Evolutionary conservation across 352 stramenopile genomes (phyloP).

Genomic region (Globisporangium yorkense): DNA sequence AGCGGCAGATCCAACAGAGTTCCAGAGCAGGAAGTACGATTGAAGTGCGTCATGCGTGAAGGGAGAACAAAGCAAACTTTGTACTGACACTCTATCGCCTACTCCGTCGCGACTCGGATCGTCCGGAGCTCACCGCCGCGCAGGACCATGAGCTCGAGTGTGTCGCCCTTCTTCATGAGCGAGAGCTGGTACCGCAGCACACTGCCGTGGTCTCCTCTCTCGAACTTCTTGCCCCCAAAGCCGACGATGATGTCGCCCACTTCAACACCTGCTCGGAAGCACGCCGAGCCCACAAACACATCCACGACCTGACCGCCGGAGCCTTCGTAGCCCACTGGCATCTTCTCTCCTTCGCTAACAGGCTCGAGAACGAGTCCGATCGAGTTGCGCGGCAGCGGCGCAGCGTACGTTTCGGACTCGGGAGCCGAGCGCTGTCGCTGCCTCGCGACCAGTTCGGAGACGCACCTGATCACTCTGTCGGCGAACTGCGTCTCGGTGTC

Average conservation of each 20-base stretch:
- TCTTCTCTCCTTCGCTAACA: slow-evolving; percentile 22
- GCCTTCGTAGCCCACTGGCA: slow-evolving; percentile 30
- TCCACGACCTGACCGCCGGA: slow-evolving; percentile 40
- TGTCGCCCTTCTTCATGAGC: slow-evolving; percentile 47
- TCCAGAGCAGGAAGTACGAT: background rate
- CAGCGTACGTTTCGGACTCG: slow-evolving; percentile 28
- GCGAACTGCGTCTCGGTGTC: slow-evolving; percentile 21
- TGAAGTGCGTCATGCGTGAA: background rate
- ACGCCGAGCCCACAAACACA: slow-evolving; percentile 42
- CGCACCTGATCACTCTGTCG: slow-evolving; percentile 33
- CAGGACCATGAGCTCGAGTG: slow-evolving; percentile 37
- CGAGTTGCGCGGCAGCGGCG: slow-evolving; percentile 34
- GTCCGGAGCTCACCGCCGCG: slow-evolving; percentile 29
- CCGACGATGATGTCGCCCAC: slow-evolving; percentile 48
- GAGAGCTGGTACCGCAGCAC: slow-evolving; percentile 44
- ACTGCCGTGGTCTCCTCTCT: slow-evolving; percentile 43
- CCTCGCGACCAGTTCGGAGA: slow-evolving; percentile 31
- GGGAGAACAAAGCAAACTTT: background rate
- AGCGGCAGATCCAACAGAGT: no score
- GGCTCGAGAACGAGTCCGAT: slow-evolving; percentile 51
- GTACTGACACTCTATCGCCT: background rate
- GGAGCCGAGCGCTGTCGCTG: slow-evolving; percentile 31
- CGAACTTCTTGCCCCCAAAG: slow-evolving; percentile 39
- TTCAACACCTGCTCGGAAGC: slow-evolving; percentile 40
- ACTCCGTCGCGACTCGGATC: slow-evolving; percentile 44